These are phyloP conservation scores for Yamadazyma olivae DNA, from an alignment of 805 yeast genomes.

Conservation along the genomic window DNA sequence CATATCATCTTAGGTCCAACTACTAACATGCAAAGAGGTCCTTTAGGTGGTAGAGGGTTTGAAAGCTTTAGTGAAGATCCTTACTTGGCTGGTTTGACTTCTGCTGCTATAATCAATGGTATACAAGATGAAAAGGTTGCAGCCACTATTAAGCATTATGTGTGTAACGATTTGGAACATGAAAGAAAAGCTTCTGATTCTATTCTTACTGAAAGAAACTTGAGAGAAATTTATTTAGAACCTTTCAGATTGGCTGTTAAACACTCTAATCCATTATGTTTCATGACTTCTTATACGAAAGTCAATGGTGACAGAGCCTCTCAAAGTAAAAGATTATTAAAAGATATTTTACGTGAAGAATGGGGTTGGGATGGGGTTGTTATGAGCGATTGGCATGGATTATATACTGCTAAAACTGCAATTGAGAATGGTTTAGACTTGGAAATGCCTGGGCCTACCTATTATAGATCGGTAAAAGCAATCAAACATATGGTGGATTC, in stretches of 20 bases:
- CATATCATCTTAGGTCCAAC: conserved; percentile 32
- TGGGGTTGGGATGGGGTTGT: conserved; percentile 32
- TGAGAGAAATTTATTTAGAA: conserved; percentile 31
- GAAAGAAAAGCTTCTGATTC: conserved; percentile 28
- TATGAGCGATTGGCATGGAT: conserved; percentile 35
- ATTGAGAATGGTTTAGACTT: conserved; percentile 28
- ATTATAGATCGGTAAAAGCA: conserved; percentile 15
- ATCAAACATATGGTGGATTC: conserved; percentile 22
- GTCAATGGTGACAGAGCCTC: conserved; percentile 29
- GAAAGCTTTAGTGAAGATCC: conserved; percentile 34
- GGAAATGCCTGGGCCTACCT: conserved; percentile 35
- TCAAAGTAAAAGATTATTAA: conserved; percentile 20
- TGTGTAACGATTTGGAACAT: conserved; percentile 31
- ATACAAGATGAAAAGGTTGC: conserved; percentile 26
- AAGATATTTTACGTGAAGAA: conserved; percentile 24
- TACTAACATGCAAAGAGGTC: conserved; percentile 31
- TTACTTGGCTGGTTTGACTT: conserved; percentile 25
- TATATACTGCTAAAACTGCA: conserved; percentile 24
- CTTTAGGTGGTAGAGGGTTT: conserved; percentile 33
- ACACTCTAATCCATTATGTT: conserved; percentile 24
- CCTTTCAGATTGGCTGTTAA: conserved; percentile 32
- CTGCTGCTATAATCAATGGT: conserved; percentile 25
- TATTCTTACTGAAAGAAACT: conserved; percentile 25
- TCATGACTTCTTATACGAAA: conserved; percentile 32
- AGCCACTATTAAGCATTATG: conserved; percentile 32